Conservation (phyloP, 1,139 yeast species). For the Blastobotrys illinoisensis region DNA sequence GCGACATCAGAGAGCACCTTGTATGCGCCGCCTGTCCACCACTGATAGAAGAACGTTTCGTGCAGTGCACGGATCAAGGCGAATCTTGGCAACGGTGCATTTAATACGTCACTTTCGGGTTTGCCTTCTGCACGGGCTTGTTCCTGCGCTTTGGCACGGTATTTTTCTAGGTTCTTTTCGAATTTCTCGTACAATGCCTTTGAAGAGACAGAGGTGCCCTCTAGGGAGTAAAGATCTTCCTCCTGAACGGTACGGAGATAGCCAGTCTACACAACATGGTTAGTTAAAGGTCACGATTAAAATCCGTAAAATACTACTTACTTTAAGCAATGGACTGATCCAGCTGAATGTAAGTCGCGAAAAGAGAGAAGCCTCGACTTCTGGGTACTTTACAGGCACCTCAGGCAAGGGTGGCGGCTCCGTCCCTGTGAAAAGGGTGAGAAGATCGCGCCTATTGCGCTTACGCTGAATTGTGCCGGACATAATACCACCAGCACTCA, state of each 20-base stretch:
- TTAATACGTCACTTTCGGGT: constrained; percentile 21
- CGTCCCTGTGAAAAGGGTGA: constrained; percentile 25
- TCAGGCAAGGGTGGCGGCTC: constrained; percentile 30
- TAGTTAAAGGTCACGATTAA: constrained; percentile 1
- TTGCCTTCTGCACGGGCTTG: constrained; percentile 21
- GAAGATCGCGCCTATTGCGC: constrained; percentile 13
- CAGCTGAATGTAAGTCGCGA: constrained; percentile 46
- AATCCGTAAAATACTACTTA: constrained; percentile 21
- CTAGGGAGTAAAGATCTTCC: constrained; percentile 54
- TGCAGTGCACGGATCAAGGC: constrained; percentile 45
- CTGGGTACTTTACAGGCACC: constrained; percentile 26
- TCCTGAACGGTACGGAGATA: constrained; percentile 62
- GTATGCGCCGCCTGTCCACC: constrained; percentile 40
- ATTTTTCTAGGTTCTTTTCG: constrained; percentile 35
- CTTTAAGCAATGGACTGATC: constrained; percentile 52
- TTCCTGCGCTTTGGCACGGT: constrained; percentile 34
- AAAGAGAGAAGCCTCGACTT: constrained; percentile 19
- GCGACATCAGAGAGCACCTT: constrained; percentile 46
- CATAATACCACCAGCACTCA: not conserved
- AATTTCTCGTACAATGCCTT: constrained; percentile 38
- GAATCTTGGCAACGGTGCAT: constrained; percentile 36
- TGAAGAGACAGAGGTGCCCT: constrained; percentile 49
- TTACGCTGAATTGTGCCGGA: not conserved
- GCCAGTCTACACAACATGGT: constrained; percentile 37
- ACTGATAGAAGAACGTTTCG: constrained; percentile 52